Evolutionary conservation across 2,329 filamentous ascomycete genomes (phyloP), one percentile per base, ranked within the genome.

Genomic region (Albifimbria verrucaria): DNA sequence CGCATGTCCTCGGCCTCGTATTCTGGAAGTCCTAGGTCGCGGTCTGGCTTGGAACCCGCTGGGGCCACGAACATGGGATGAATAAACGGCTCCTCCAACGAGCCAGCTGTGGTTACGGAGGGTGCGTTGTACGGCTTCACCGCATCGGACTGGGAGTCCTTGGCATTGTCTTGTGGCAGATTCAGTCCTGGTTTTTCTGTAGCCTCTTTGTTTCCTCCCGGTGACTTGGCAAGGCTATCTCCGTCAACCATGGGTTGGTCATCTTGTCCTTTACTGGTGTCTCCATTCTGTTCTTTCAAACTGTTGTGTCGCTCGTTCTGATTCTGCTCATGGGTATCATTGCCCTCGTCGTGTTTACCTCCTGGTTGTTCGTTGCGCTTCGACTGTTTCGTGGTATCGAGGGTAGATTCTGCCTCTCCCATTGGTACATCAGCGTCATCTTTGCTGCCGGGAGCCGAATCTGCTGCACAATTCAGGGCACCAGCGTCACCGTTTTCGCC

Each of bases 1-100:
- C 90, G 84, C 43, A 90, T 85, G 55, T 94, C 89, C 58, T 92
- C 89, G 1, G 90, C 90, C 71, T 94, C 90, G 23, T 77, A 72
- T 18, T 85, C 77, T 1, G 89, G 89, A 3, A 95, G 79, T 2
- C 87, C 87, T 39, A 89, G 74, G 65, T 92, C 85, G 52, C 86
- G 79, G 66, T 92, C 87, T 2, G 86, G 80, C 51, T 80, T 77
- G 22, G 83, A 81, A 26, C 81, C 74, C 23, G 73, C 65, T 0
- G 90, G 87, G 32, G 87, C 81, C 43, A 85, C 69, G 69, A 91
- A 95, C 62, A 91, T 82, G 3, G 89, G 88, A 65, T 93, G 88
- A 54, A 93, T 81, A 24, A 80, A 80, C n/a, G 77, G 74, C 4
- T 79, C 74, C 15, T 76, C 73, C 20, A 52, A 21, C 3, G 25